These are phyloP conservation scores for Penicillium hordei DNA, from an alignment of 2,329 filamentous ascomycete species.

Conservation along the genomic window DNA sequence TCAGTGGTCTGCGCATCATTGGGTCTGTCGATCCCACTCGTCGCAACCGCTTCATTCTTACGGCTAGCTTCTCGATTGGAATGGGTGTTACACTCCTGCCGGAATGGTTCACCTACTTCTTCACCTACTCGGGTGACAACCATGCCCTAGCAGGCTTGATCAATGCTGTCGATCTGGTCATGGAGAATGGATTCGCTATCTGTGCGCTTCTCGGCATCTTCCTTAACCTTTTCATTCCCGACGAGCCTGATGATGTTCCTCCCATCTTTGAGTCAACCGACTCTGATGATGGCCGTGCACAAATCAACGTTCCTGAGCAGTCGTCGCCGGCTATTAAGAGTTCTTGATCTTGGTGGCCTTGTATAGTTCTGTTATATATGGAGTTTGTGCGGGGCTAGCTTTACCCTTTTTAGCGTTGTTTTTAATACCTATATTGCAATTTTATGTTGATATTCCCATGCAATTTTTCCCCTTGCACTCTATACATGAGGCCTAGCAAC, in stretches of 20 bases:
- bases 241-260: slow-evolving; percentile 70
- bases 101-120: slow-evolving; percentile 50
- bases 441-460: neutral
- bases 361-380: neutral
- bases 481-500: neutral
- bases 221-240: slow-evolving; percentile 70
- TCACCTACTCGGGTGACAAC: slow-evolving; percentile 55
- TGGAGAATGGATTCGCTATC: slow-evolving; percentile 63
- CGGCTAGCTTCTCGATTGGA: slow-evolving; percentile 60
- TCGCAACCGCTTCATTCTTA: slow-evolving; percentile 66
- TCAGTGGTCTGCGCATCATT: slow-evolving; percentile 66
- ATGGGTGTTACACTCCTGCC: slow-evolving; percentile 54
- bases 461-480: neutral
- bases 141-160: slow-evolving; percentile 63
- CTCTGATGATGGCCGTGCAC: slow-evolving; percentile 19
- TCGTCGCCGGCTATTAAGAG: slow-evolving; percentile 7
- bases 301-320: slow-evolving; percentile 4
- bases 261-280: slow-evolving; percentile 27
- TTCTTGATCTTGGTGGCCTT: neutral
- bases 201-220: slow-evolving; percentile 71
- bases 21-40: slow-evolving; percentile 62
- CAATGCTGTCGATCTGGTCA: slow-evolving; percentile 60
- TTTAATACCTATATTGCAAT: neutral
- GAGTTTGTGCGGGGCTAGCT: neutral
- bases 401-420: neutral